Evolutionary conservation across 192 early-diverging fungal genomes (phyloP), one percentile per base, ranked within the genome.

Genomic region (Geranomyces variabilis): DNA sequence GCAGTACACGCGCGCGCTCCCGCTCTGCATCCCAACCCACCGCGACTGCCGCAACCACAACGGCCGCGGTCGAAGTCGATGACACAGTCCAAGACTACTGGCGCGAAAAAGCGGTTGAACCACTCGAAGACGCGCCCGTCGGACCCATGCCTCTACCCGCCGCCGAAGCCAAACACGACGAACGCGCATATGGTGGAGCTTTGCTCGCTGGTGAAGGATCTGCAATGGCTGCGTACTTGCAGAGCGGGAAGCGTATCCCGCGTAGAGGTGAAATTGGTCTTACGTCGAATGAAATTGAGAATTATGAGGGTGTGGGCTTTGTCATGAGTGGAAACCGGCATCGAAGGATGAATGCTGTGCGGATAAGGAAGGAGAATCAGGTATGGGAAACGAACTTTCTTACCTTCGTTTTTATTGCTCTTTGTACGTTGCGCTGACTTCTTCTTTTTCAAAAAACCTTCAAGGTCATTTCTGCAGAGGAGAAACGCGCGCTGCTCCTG

Each of bases 271-370:
- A 99, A 80, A 94, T 99, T 80, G 96, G 96, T 51, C 77, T 96
- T 22, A 88, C 90, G 71, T 88, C 90, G 63, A 77, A 91, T 34
- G 82, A 95, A 78, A 99, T 99, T 77, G 85, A 89, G 63, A 75
- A 87, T 19, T 93, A 87, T 75, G 97, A 99, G 76, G 75, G 80
- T 26, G 90, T 89, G 2, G 97, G 97, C 29, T 99, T 89, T 75
- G 97, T 99, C 13, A 99, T 99, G 97, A 92, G 90, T 58, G 97
- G 97, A 26, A 94, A 89, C 75, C 83, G 96, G 43, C 95, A 97
- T 78, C 86, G 89, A 56, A 87, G 94, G 47, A 95, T 95, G 93
- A 96, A 96, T 75, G 94, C 94, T 46, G 96, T 96, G 8, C 95
- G 95, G 68, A 86, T 96, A 58, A 87, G 93, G 67, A 97, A 96